Conservation (phyloP, 2,329 filamentous ascomycete species). For the Aschersonia sp. region DNA sequence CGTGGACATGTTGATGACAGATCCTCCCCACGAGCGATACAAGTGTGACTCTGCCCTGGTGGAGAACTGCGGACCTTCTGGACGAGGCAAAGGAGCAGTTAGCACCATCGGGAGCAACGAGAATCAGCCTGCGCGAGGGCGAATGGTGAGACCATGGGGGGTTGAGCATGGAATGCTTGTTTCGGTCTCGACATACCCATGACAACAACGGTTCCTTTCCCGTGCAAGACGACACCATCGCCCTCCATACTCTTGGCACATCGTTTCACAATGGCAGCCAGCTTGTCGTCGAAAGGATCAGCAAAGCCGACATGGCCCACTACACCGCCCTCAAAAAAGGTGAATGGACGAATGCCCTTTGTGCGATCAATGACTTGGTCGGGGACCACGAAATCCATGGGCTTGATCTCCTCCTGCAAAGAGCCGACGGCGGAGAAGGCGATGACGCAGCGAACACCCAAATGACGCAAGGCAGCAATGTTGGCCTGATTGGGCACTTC, state of each 20-base stretch:
- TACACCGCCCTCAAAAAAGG: slow-evolving; percentile 85
- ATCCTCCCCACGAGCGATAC: slow-evolving; percentile 87
- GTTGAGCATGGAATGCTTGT: too few relatives aligned
- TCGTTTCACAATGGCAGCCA: slow-evolving; percentile 61
- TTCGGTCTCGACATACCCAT: slow-evolving; percentile 50
- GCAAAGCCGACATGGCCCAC: slow-evolving; percentile 93
- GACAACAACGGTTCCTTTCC: slow-evolving; percentile 72
- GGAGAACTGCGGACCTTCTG: slow-evolving; percentile 95
- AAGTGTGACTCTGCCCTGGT: slow-evolving; percentile 91
- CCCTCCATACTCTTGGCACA: slow-evolving; percentile 67
- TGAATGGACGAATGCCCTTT: slow-evolving; percentile 86
- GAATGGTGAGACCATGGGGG: too few relatives aligned
- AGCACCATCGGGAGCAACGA: neutral
- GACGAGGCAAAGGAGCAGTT: neutral
- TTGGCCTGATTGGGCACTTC: slow-evolving; percentile 93
- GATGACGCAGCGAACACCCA: slow-evolving; percentile 83
- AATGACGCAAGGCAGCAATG: slow-evolving; percentile 84
- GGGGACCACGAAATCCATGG: slow-evolving; percentile 90
- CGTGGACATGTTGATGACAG: slow-evolving; percentile 95
- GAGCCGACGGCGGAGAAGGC: slow-evolving; percentile 93
- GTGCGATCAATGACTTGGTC: slow-evolving; percentile 97
- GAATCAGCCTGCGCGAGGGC: neutral
- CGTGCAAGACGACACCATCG: slow-evolving; percentile 73
- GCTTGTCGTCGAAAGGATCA: slow-evolving; percentile 74
- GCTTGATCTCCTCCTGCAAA: slow-evolving; percentile 82